Evolutionary conservation across 2,329 filamentous ascomycete species (phyloP), one percentile per base, ranked within the genome.

Genomic region (Trichoderma brevicompactum): DNA sequence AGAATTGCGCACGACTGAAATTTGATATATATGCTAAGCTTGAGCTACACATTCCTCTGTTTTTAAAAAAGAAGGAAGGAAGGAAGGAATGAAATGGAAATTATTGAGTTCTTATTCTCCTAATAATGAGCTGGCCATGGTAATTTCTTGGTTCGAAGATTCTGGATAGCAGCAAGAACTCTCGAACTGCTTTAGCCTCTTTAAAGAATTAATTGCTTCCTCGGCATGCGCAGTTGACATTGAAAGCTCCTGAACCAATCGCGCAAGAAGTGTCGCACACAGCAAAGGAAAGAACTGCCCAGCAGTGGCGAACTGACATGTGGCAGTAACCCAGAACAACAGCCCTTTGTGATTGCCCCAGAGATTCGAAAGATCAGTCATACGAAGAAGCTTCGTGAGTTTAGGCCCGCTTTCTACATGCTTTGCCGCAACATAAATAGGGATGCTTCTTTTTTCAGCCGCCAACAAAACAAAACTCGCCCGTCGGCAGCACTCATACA

Each of bases 181-280:
- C 13, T 58, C 54, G 13, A 58, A 58, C 2, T 5, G 41, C n/a
- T 46, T 46, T 1, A 58, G 41, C 13, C 54, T 34, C 36, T 46
- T 46, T 2, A 58, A 19, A 58, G 40, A 58, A 10, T 7, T 19
- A 17, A 58, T 17, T 7, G 54, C 54, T 17, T n/a, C 13, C 41
- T 58, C 41, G 10, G 54, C 32, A 28, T 32, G 19, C 5, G 43
- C 2, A 8, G 9, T 10, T 7, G 54, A 58, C 41, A 58, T 44
- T 32, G 54, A 58, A 44, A 58, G 41, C 28, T 58, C 54, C 41
- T 58, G 54, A 5, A 58, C 54, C 15, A 58, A 10, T 34, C 28
- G 28, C 7, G 54, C 54, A 44, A 58, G 54, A 19, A 58, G 28
- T 19, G 54, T 46, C 36, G 54, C 46, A 46, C 28, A 58, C 7